Evolutionary conservation across 75 land plant species (phyloP).

Genomic region (Adiantum capillusveneris): DNA sequence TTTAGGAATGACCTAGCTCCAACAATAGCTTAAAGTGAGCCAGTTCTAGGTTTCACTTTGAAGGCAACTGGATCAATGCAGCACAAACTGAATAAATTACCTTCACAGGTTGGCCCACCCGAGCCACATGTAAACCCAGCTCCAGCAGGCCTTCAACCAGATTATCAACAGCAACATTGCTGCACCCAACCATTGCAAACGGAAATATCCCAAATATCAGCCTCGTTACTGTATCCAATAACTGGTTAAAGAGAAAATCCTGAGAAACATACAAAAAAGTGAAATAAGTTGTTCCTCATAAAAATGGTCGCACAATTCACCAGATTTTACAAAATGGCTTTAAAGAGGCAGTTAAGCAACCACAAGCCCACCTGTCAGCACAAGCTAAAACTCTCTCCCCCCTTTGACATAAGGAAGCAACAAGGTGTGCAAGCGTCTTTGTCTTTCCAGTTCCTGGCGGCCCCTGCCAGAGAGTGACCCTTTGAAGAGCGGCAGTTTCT

Average conservation of each 20-base stretch:
- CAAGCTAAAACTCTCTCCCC: slow-evolving; percentile 39
- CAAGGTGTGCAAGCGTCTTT: slow-evolving; percentile 20
- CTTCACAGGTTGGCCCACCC: slow-evolving; percentile 44
- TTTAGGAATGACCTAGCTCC: too few relatives aligned
- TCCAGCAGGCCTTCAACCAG: slow-evolving; percentile 34
- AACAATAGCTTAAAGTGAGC: too few relatives aligned
- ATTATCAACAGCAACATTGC: slow-evolving; percentile 44
- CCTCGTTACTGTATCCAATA: too few relatives aligned
- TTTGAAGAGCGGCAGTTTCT: slow-evolving; percentile 26
- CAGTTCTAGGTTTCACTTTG: too few relatives aligned
- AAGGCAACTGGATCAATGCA: too few relatives aligned
- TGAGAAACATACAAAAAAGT: too few relatives aligned
- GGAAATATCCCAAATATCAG: too few relatives aligned
- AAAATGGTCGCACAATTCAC: too few relatives aligned
- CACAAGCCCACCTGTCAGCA: slow-evolving; percentile 36
- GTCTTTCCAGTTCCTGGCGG: slow-evolving; percentile 45
- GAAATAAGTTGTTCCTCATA: too few relatives aligned
- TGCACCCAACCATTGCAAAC: slow-evolving; percentile 8
- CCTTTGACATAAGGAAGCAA: slow-evolving; percentile 19
- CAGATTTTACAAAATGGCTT: too few relatives aligned
- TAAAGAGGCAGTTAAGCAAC: too few relatives aligned
- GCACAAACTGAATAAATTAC: slow-evolving; percentile 12
- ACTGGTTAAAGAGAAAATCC: too few relatives aligned
- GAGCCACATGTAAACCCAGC: slow-evolving; percentile 27
- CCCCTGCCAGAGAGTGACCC: slow-evolving; percentile 62